A percentile compares a stretch with the other conserved stretches of the same genome.
Conservation (phyloP, 352 stramenopile species). For the Phytophthora tubulina region DNA sequence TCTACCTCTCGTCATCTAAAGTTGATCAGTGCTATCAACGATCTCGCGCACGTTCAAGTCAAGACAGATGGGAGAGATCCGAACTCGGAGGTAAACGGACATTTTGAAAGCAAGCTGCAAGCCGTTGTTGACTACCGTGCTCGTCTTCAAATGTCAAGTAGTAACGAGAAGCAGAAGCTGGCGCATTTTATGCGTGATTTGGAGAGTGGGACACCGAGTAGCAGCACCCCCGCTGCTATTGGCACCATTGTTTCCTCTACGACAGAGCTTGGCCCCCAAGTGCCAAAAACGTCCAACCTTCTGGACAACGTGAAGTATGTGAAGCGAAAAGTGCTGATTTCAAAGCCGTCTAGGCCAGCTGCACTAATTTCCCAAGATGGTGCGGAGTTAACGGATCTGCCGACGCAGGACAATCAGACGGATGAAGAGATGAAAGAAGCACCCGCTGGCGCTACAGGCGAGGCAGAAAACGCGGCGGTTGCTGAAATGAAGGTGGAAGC, state of each 20-base stretch:
- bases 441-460: neutral
- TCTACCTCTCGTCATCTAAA: constrained; percentile 81
- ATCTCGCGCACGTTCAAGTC: constrained; percentile 71
- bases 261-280: constrained; percentile 8
- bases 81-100: constrained; percentile 34
- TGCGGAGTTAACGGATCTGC: neutral
- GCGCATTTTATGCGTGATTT: constrained; percentile 51
- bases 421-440: constrained; percentile 42
- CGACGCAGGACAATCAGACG: neutral
- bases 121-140: constrained; percentile 77
- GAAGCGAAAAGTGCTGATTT: constrained; percentile 57
- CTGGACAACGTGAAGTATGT: constrained; percentile 58
- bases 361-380: too few species aligned
- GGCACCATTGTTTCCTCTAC: neutral
- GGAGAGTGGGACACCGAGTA: constrained; percentile 20
- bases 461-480: constrained; percentile 1
- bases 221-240: neutral
- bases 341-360: constrained; percentile 5
- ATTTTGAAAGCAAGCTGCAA: constrained; percentile 71
- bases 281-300: constrained; percentile 10
- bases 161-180: constrained; percentile 79
- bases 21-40: constrained; percentile 76
- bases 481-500: constrained; percentile 30
- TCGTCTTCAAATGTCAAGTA: constrained; percentile 75
- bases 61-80: constrained; percentile 39